These are phyloP conservation scores for Lentinula edodes DNA, from an alignment of 768 basidiomycete species.

Conservation along the genomic window DNA sequence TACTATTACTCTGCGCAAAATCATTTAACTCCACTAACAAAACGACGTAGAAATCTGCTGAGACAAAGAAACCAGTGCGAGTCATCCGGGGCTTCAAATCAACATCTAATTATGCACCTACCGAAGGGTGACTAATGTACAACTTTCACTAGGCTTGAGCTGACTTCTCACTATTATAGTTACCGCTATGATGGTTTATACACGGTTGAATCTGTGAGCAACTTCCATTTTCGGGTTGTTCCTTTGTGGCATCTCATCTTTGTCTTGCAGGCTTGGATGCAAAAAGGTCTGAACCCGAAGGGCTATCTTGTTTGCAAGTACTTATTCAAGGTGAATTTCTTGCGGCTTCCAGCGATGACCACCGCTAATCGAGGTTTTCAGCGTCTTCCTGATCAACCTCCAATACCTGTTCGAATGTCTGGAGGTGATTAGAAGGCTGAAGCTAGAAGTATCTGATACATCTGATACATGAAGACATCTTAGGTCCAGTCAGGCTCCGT, in stretches of 20 bases:
- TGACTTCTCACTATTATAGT: slow-evolving; percentile 26
- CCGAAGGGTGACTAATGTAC: slow-evolving; percentile 50
- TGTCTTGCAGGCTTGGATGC: slow-evolving; percentile 60
- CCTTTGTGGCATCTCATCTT: not conserved
- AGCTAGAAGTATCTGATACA: no score
- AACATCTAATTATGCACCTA: slow-evolving; percentile 67
- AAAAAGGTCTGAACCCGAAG: slow-evolving; percentile 58
- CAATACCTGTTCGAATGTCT: slow-evolving; percentile 32
- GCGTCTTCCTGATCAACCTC: slow-evolving; percentile 54
- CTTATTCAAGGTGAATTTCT: slow-evolving; percentile 61
- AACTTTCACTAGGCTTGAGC: not conserved
- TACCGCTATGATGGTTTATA: slow-evolving; percentile 94
- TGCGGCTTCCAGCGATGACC: not conserved
- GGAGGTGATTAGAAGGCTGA: slow-evolving; percentile 4
- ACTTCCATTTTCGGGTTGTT: slow-evolving; percentile 2
- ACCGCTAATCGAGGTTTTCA: slow-evolving; percentile 14
- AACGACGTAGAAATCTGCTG: slow-evolving; percentile 54
- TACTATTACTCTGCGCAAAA: not conserved
- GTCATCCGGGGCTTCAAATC: slow-evolving; percentile 86
- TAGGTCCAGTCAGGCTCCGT: no score
- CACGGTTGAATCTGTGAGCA: slow-evolving; percentile 59
- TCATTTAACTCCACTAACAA: not conserved
- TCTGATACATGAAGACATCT: not conserved
- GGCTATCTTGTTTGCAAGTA: slow-evolving; percentile 84
- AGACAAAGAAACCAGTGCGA: slow-evolving; percentile 77